phyloP scores from a whole-genome alignment of 169 alveolate genomes.

The Eimeria praecox region DNA sequence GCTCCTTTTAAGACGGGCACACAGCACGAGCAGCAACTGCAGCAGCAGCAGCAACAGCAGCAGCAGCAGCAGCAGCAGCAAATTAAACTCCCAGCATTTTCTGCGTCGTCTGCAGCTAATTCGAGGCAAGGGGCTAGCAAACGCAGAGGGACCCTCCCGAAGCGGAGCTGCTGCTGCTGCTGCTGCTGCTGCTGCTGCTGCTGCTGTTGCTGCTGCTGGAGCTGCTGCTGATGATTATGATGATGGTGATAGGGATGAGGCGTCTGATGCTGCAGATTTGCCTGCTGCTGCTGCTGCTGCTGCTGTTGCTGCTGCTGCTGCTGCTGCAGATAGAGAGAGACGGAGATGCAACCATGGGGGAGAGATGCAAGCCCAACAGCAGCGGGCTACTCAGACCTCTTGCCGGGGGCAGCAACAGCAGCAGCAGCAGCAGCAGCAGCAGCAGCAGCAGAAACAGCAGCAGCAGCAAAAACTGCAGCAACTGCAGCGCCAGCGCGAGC shows the following conservation, averaged over 20 bases:
- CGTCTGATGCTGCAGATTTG: not conserved
- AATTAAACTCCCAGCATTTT: not conserved
- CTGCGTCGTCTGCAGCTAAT: not conserved
- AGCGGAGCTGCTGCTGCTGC: not conserved
- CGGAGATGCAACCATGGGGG: not conserved
- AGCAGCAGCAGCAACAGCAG: conserved; percentile 11
- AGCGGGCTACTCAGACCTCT: not conserved
- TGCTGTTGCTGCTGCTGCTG: not conserved
- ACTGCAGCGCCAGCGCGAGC: not conserved
- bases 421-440: not conserved
- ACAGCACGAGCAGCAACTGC: not conserved
- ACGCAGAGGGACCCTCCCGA: not conserved
- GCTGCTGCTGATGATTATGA: not conserved
- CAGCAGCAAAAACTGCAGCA: not conserved
- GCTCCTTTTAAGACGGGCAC: not conserved
- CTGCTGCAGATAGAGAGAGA: too few relatives aligned
- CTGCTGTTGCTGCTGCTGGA: not conserved
- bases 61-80: not conserved
- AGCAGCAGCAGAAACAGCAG: not conserved
- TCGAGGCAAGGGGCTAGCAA: not conserved
- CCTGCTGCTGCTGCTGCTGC: not conserved
- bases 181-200: not conserved
- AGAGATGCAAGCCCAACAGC: not conserved
- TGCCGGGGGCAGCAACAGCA: not conserved
- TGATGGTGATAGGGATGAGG: not conserved